Evolutionary conservation across 2,329 filamentous ascomycete species (phyloP).

Genomic region (Cladophialophora exuberans): DNA sequence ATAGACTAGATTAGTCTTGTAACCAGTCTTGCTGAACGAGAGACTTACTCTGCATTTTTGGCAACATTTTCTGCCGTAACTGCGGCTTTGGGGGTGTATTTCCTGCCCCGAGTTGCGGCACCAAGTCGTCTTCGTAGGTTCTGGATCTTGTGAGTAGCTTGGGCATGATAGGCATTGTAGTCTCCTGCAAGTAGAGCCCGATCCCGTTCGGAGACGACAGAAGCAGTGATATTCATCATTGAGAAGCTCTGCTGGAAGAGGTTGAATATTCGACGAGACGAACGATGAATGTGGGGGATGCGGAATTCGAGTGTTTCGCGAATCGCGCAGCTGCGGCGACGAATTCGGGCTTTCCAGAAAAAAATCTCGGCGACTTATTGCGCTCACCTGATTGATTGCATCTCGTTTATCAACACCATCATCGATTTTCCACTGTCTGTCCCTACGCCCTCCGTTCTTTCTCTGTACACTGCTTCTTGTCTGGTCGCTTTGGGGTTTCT

Average conservation of each 20-base stretch:
- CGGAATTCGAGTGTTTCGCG: not conserved
- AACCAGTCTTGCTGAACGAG: not conserved
- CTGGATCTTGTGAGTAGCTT: conserved; percentile 78
- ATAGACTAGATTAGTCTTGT: conserved; percentile 23
- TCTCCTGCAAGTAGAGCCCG: conserved; percentile 85
- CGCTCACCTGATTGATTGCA: conserved; percentile 15
- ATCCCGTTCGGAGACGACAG: conserved; percentile 77
- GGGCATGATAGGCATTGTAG: conserved; percentile 80
- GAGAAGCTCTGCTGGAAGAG: not conserved
- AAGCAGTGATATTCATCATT: conserved; percentile 86
- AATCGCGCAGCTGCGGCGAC: not conserved
- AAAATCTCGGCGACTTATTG: not conserved
- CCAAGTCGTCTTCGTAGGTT: conserved; percentile 84
- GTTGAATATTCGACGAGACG: not conserved
- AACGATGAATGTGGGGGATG: not conserved
- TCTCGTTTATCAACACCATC: too few species aligned
- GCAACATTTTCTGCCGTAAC: conserved; percentile 76
- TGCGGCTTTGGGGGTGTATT: conserved; percentile 72
- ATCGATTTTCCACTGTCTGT: not conserved
- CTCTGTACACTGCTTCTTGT: not conserved
- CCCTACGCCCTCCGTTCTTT: not conserved
- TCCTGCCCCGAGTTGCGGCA: conserved; percentile 81
- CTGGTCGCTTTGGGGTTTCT: too few species aligned
- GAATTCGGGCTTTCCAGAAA: too few species aligned
- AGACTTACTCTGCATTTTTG: conserved; percentile 72